Evolutionary conservation across 441 rosid species (phyloP).

Genomic region (Eugenia klotzschiana): DNA sequence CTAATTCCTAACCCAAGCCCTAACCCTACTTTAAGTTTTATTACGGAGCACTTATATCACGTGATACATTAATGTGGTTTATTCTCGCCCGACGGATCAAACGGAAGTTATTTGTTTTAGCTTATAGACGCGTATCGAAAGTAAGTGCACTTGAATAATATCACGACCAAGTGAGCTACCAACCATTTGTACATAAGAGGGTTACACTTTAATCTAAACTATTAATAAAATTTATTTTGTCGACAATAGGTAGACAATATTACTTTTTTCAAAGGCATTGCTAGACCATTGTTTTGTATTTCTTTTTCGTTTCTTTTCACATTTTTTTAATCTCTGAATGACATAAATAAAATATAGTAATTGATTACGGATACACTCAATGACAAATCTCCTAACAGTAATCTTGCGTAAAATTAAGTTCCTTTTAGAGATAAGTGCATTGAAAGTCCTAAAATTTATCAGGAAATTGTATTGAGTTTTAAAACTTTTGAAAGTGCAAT

Average conservation of each 20-base stretch:
- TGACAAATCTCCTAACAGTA: background rate
- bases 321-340: background rate
- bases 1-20: background rate
- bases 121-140: background rate
- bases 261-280: background rate
- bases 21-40: background rate
- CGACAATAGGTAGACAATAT: background rate
- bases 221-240: background rate
- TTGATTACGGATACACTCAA: background rate
- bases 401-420: background rate
- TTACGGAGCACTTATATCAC: background rate
- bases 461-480: no score
- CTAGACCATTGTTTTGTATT: background rate
- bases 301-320: background rate
- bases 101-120: background rate
- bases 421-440: no score
- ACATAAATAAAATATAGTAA: background rate
- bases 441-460: no score
- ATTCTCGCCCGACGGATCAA: background rate
- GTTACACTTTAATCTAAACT: background rate
- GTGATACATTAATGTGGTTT: background rate
- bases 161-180: background rate
- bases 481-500: no score
- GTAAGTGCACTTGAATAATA: background rate
- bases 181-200: background rate